Evolutionary conservation across 2,329 filamentous ascomycete genomes (phyloP), one percentile per base, ranked within the genome.

Genomic region (Exophiala lecanii-corni): DNA sequence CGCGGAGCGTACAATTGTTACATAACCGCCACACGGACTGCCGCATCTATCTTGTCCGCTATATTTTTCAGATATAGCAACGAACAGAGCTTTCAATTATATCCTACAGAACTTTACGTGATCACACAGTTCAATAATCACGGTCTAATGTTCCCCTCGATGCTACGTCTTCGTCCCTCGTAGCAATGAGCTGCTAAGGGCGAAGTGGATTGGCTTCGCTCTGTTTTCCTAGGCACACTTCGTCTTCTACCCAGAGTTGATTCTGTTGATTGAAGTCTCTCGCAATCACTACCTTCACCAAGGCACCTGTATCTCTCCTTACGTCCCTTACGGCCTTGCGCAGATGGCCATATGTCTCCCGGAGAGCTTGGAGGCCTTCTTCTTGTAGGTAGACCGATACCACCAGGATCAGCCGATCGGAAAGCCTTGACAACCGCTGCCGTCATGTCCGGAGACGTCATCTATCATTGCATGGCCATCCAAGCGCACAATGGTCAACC

Each of bases 191-290:
- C 62, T 65, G 16, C 42, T 42, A 2, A 68, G 57, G 31, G 37
- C 41, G 45, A 55, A 56, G 26, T 65, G 54, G 47, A 36, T 65
- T 55, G 16, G 55, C 63, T 55, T 67, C 59, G n/a, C 64, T 63
- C 48, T 68, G 51, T 41, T 59, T 58, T 15, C 48, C 47, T 28
- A 60, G 54, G 17, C 60, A 62, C 10, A 62, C 47, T 7, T 58
- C 41, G 37, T 61, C 54, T 49, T 56, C 55, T 47, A 51, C 56
- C 54, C 47, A 62, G 20, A 62, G 43, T 48, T 55, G 49, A 37
- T 62, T 43, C 50, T 58, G 46, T 39, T 45, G 48, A 43, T 60
- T 59, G 41, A 58, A 59, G 44, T 58, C 56, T 47, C 45, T 50
- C 12, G 49, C 23, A 21, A 58, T 45, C 20, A 59, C 39, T 9